phyloP scores from a whole-genome alignment of 441 rosid genomes.

The Adansonia grandidieri region DNA sequence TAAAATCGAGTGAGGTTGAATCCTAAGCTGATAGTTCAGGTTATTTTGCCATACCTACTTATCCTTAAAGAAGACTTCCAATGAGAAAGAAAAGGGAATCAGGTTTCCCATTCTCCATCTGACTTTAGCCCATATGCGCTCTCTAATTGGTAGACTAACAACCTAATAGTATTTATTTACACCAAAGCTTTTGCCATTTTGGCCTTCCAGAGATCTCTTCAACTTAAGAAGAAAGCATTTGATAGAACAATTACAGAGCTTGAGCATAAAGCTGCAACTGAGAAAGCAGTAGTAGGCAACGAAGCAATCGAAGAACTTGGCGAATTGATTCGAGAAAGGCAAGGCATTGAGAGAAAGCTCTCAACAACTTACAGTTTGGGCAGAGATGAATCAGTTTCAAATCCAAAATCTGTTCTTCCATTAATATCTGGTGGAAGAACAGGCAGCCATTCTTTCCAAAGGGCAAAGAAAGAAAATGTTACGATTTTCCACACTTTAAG shows the following conservation, averaged over 20 bases:
- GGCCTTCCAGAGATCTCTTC: conserved; percentile 61
- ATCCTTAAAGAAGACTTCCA: too few species aligned
- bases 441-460: conserved; percentile 57
- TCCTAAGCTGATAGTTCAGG: too few species aligned
- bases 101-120: not conserved
- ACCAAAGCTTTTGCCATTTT: conserved; percentile 4
- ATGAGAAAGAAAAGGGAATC: too few species aligned
- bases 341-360: conserved; percentile 66
- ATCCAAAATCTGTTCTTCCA: conserved; percentile 55
- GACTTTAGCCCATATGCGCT: not conserved
- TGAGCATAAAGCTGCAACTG: conserved; percentile 45
- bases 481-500: conserved; percentile 49
- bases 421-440: conserved; percentile 45
- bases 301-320: conserved; percentile 48
- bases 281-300: conserved; percentile 39
- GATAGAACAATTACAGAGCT: conserved; percentile 62
- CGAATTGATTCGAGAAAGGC: conserved; percentile 58
- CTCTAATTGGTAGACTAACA: not conserved
- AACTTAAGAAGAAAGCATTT: conserved; percentile 63
- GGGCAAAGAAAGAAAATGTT: conserved; percentile 48
- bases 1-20: too few species aligned
- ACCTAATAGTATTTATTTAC: too few species aligned
- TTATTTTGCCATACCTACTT: too few species aligned
- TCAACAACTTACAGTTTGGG: conserved; percentile 85
- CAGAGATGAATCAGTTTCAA: conserved; percentile 46